These are phyloP conservation scores for Primulina eburnea DNA, from an alignment of 257 asterid genomes.

Conservation along the genomic window DNA sequence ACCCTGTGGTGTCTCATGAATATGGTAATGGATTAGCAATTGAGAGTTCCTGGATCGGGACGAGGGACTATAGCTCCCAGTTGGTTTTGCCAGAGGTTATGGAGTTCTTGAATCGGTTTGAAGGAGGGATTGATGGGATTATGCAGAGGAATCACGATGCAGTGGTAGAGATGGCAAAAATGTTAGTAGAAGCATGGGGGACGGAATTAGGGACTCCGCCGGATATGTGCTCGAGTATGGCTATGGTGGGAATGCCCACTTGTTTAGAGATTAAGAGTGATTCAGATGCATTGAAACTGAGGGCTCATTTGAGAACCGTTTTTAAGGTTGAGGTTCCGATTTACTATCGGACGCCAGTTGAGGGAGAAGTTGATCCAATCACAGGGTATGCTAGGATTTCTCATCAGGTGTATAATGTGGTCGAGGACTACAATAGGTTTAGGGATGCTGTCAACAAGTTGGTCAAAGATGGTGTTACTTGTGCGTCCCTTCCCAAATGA, in stretches of 20 bases:
- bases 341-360: conserved; percentile 47
- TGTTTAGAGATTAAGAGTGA: conserved; percentile 56
- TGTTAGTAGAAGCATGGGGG: conserved; percentile 64
- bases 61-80: conserved; percentile 83
- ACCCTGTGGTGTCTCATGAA: conserved; percentile 71
- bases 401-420: conserved; percentile 78
- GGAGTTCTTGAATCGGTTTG: conserved; percentile 60
- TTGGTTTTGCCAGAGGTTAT: conserved; percentile 67
- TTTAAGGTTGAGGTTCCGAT: conserved; percentile 82
- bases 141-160: conserved; percentile 63
- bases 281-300: conserved; percentile 52
- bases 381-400: conserved; percentile 90
- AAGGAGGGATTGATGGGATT: conserved; percentile 79
- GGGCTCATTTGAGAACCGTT: conserved; percentile 59
- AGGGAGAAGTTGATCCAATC: conserved; percentile 43
- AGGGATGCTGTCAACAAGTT: conserved; percentile 73
- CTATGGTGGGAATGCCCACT: conserved; percentile 81
- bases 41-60: conserved; percentile 84
- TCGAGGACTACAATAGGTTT: conserved; percentile 61
- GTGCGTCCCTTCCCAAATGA: conserved; percentile 38
- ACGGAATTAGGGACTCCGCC: conserved; percentile 65
- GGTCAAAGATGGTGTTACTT: conserved; percentile 54
- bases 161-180: conserved; percentile 48
- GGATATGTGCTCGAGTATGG: conserved; percentile 86
- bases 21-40: conserved; percentile 75